A percentile compares a stretch with the other conserved stretches of the same genome.
These are phyloP conservation scores for Discostella stelligeroides DNA, from an alignment of 108 stramenopile genomes.

Conservation along the genomic window DNA sequence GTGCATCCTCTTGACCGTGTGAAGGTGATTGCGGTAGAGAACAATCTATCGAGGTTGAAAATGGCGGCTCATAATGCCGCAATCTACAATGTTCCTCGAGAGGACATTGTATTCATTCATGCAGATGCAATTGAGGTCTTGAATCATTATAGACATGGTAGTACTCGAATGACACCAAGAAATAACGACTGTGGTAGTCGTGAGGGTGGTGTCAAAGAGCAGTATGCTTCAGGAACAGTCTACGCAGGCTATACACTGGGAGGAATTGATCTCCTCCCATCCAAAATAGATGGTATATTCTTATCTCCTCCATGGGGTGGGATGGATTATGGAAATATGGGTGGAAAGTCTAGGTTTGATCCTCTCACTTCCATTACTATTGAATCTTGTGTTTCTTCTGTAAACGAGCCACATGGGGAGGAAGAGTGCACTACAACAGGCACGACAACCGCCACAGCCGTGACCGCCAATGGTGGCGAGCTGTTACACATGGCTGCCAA, in stretches of 20 bases:
- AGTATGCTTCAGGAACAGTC: neutral
- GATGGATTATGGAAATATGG: conserved; percentile 59
- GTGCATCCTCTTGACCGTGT: conserved; percentile 46
- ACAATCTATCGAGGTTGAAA: conserved; percentile 56
- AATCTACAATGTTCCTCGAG: conserved; percentile 58
- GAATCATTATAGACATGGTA: conserved; percentile 38
- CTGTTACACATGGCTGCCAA: conserved; percentile 50
- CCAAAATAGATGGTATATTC: conserved; percentile 66
- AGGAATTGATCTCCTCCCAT: conserved; percentile 65
- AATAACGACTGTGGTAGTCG: neutral
- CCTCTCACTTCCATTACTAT: conserved; percentile 31
- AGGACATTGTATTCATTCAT: conserved; percentile 70
- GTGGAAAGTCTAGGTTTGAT: conserved; percentile 43
- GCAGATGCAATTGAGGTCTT: conserved; percentile 65
- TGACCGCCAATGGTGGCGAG: conserved; percentile 51
- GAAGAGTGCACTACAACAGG: neutral
- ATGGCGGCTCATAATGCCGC: conserved; percentile 76
- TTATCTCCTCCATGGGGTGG: conserved; percentile 89
- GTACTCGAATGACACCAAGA: neutral
- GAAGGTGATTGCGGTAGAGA: conserved; percentile 66
- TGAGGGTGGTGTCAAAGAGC: neutral
- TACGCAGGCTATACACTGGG: conserved; percentile 51
- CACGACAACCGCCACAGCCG: conserved; percentile 7
- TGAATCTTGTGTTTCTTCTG: conserved; percentile 21
- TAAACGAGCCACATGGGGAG: neutral